phyloP scores from a whole-genome alignment of 305 asterid genomes.

The Fraxinus dipetala region DNA sequence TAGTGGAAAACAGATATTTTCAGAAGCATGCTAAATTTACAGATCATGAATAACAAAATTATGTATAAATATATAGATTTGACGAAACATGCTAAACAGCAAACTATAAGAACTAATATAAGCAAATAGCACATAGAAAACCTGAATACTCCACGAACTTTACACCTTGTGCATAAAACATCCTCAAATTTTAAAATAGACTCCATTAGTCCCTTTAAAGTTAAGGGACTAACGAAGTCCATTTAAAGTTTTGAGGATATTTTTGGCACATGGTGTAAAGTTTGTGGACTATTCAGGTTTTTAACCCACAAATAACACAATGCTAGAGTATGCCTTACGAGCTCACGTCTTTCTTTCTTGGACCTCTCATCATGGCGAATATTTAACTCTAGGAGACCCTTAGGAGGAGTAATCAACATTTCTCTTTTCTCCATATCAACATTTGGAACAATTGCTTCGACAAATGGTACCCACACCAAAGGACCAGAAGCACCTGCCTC shows the following conservation, averaged over 20 bases:
- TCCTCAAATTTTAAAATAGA: not conserved
- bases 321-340: constrained; percentile 59
- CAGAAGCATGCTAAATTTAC: constrained; percentile 18
- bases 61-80: not conserved
- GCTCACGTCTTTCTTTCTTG: constrained; percentile 97
- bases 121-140: constrained; percentile 3
- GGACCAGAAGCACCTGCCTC: constrained; percentile 57
- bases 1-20: constrained; percentile 25
- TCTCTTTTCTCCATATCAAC: constrained; percentile 70
- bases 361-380: constrained; percentile 71
- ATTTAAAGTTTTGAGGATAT: not conserved
- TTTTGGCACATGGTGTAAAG: not conserved
- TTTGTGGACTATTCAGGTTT: not conserved
- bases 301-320: constrained; percentile 2
- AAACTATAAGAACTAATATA: constrained; percentile 11
- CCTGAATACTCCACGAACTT: not conserved
- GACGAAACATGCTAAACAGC: constrained; percentile 14
- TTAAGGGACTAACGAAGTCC: not conserved
- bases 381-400: constrained; percentile 87
- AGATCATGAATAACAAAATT: not conserved
- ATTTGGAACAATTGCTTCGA: constrained; percentile 86
- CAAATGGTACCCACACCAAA: constrained; percentile 88
- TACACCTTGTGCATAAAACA: not conserved
- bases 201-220: not conserved
- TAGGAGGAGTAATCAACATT: constrained; percentile 94